phyloP scores from a whole-genome alignment of 2,329 filamentous ascomycete species.

The Fusarium dimerum region DNA sequence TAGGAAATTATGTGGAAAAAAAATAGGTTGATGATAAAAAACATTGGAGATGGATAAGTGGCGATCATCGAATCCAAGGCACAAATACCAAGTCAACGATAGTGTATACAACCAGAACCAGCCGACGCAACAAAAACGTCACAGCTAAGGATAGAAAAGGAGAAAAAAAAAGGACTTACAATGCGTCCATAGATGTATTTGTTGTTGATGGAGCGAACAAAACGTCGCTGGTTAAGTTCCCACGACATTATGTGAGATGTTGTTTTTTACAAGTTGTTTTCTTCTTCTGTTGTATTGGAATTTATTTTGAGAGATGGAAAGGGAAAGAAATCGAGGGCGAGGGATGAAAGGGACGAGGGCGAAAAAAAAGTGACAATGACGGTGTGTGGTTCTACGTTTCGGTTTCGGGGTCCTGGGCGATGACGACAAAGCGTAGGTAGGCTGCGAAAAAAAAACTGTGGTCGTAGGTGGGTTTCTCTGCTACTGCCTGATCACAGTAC shows the following conservation, averaged over 20 bases:
- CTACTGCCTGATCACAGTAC: too few species aligned
- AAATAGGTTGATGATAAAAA: not conserved
- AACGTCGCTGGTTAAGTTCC: slow-evolving; percentile 24
- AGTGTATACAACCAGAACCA: not conserved
- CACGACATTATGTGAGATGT: slow-evolving; percentile 15
- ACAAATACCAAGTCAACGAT: slow-evolving; percentile 7
- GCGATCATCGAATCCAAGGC: not conserved
- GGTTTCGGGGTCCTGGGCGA: not conserved
- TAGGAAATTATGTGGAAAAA: not conserved
- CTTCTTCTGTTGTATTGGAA: too few species aligned
- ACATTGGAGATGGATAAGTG: not conserved
- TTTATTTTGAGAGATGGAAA: not conserved
- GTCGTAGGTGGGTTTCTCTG: too few species aligned
- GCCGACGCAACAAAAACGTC: not conserved
- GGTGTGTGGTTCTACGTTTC: not conserved
- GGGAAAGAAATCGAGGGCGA: not conserved
- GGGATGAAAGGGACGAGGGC: not conserved
- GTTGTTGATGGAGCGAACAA: slow-evolving; percentile 24
- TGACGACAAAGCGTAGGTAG: not conserved
- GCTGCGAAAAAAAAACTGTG: too few species aligned
- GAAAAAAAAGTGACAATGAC: too few species aligned
- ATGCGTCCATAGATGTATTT: slow-evolving; percentile 27
- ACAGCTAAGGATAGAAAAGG: not conserved
- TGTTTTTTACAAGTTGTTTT: not conserved
- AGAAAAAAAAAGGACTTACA: slow-evolving; percentile 11